Base-by-base conservation (phyloP, 345 rosid species). In the Ceriops decandra region DNA sequence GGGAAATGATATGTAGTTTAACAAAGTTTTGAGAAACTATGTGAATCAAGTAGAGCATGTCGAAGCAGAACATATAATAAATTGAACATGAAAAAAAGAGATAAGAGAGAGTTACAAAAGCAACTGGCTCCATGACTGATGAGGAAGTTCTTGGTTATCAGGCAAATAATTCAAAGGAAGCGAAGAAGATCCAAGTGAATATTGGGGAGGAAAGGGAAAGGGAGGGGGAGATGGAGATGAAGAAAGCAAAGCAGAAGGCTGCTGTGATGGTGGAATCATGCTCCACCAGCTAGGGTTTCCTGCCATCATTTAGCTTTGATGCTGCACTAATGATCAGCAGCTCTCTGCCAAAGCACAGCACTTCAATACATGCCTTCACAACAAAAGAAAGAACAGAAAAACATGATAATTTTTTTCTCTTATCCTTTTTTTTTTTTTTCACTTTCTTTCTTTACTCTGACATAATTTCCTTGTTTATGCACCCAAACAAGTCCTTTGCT, bases 241-340 rank as follows among this genome's bases (percentile, higher is more conserved):
- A 68, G 76, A 66, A 74, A 76, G 60, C 46, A 74, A 66, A 71
- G 82, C 33, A 74, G 82, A 74, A 74, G 84, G 57, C 21, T 79
- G 83, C 56, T 69, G 82, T 60, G 80, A 74, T 16, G 78, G 79
- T 74, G 90, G 85, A 80, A 75, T 80, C 86, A 83, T 75, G 81
- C 84, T 85, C 87, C 88, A 81, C 87, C 86, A 80, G 65, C 79
- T 85, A 87, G 89, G 89, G 86, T 85, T 87, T 82, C 87, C 87
- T 66, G 83, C 88, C 88, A 81, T 86, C 90, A 84, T 86, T 66
- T 63, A 24, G 59, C 59, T 56, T 24, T 56, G 28, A 27, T 56
- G 24, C 57, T 66, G 63, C 63, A 51, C 73, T 67, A 58, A 71
- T 66, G 47, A 62, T 30, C 35, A 65, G 62, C 26, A 56, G 59